Percentiles rank a stretch among this genome's conserved stretches.
phyloP scores from a whole-genome alignment of 768 basidiomycete species.

The Lenzites betulinus region DNA sequence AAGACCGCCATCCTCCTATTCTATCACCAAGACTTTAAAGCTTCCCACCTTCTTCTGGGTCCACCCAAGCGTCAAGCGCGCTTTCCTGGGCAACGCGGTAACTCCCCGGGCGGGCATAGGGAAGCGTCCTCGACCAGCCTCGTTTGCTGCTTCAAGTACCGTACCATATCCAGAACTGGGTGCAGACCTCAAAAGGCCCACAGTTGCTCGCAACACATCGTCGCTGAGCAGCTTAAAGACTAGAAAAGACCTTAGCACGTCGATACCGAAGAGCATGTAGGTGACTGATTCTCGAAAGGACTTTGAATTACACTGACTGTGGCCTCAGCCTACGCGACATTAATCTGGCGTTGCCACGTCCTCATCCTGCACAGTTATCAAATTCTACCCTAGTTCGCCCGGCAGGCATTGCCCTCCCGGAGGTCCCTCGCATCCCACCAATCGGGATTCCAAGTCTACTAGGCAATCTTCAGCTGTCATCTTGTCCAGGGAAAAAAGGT shows the following conservation, averaged over 20 bases:
- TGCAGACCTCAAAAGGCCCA: neutral
- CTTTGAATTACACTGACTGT: neutral
- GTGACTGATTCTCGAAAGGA: neutral
- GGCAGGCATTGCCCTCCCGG: neutral
- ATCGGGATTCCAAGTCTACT: conserved; percentile 34
- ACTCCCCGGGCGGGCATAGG: neutral
- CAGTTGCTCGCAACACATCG: neutral
- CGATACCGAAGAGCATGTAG: neutral
- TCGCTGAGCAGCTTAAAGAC: neutral
- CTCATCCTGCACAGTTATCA: neutral
- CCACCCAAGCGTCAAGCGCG: conserved; percentile 15
- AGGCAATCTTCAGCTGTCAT: conserved; percentile 88
- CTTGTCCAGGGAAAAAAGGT: conserved; percentile 96
- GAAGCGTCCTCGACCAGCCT: conserved; percentile 12
- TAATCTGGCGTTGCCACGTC: neutral
- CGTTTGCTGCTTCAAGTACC: neutral
- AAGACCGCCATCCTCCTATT: neutral
- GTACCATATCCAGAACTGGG: neutral
- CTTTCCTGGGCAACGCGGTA: conserved; percentile 1
- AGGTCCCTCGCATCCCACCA: conserved; percentile 6
- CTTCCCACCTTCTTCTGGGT: conserved; percentile 20
- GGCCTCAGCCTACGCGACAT: neutral
- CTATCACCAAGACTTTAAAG: conserved; percentile 12
- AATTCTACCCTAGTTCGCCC: neutral
- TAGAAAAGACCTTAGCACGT: neutral